phyloP scores from a whole-genome alignment of 768 basidiomycete species.

The Nidularia pulvinata region DNA sequence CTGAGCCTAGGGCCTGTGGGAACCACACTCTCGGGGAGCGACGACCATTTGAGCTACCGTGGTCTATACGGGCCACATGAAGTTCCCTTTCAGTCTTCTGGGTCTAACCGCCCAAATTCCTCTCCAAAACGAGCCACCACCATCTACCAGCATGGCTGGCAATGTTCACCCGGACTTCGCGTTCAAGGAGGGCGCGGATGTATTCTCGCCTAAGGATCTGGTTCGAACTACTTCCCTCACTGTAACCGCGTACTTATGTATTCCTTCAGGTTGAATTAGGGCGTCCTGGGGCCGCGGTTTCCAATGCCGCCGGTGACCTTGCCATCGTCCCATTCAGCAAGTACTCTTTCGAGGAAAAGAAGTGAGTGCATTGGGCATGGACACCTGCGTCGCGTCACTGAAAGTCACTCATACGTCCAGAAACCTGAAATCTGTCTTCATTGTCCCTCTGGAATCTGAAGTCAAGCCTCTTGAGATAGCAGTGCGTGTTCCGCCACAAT shows the following conservation, averaged over 20 bases:
- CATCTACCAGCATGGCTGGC: slow-evolving; percentile 12
- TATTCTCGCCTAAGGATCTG: slow-evolving; percentile 74
- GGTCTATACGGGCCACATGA: slow-evolving; percentile 30
- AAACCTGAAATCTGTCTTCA: slow-evolving; percentile 66
- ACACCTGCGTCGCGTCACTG: background rate
- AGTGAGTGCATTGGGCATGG: slow-evolving; percentile 42
- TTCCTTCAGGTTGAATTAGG: slow-evolving; percentile 49
- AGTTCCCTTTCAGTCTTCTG: slow-evolving; percentile 52
- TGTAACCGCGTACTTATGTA: background rate
- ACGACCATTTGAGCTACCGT: background rate
- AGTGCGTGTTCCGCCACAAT: slow-evolving; percentile 22
- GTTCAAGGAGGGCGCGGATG: slow-evolving; percentile 55
- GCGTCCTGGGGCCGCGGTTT: slow-evolving; percentile 64
- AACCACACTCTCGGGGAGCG: background rate
- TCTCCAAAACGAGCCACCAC: slow-evolving; percentile 24
- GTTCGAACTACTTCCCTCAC: slow-evolving; percentile 14
- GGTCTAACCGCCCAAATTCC: slow-evolving; percentile 57
- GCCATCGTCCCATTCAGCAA: slow-evolving; percentile 65
- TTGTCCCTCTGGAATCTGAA: slow-evolving; percentile 56
- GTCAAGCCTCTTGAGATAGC: slow-evolving; percentile 53
- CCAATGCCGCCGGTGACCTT: slow-evolving; percentile 70
- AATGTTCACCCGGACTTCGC: slow-evolving; percentile 37
- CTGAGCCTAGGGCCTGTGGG: background rate
- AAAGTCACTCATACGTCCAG: slow-evolving; percentile 28
- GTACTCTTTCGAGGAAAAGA: slow-evolving; percentile 73